phyloP scores from a whole-genome alignment of 495 filamentous ascomycete species.

The Daldinia caldariorum region DNA sequence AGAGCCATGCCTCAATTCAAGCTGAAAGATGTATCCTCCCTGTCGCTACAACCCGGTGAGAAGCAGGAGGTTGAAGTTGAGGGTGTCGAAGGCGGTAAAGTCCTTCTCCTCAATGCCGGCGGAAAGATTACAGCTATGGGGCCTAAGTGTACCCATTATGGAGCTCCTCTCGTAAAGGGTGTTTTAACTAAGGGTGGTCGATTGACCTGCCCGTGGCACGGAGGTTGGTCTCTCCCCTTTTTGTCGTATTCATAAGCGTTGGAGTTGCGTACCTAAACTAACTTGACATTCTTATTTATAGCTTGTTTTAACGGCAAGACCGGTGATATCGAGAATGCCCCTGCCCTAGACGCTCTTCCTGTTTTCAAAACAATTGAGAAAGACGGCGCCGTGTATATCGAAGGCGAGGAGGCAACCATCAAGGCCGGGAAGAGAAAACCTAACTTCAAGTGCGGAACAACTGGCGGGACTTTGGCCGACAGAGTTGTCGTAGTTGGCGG shows the following conservation, averaged over 20 bases:
- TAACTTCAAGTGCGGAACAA: constrained; percentile 71
- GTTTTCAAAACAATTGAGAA: constrained; percentile 83
- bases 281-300: constrained; percentile 47
- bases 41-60: constrained; percentile 77
- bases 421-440: constrained; percentile 77
- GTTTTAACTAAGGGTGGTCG: constrained; percentile 83
- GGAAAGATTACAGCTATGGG: constrained; percentile 79
- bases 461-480: constrained; percentile 65
- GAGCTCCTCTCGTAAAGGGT: constrained; percentile 83
- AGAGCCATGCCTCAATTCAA: constrained; percentile 77
- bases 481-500: constrained; percentile 89
- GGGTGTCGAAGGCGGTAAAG: constrained; percentile 83
- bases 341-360: constrained; percentile 81
- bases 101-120: constrained; percentile 80
- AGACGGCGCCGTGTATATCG: constrained; percentile 84
- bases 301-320: constrained; percentile 90
- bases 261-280: constrained; percentile 20
- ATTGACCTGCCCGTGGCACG: constrained; percentile 95
- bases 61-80: constrained; percentile 92
- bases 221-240: constrained; percentile 65
- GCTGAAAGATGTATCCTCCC: constrained; percentile 78
- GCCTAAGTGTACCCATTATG: constrained; percentile 94
- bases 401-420: constrained; percentile 80
- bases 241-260: background rate
- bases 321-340: constrained; percentile 96